A percentile compares a stretch with the other conserved stretches of the same genome.
Conservation (phyloP, 768 basidiomycete genomes). For the Calocybe indica region DNA sequence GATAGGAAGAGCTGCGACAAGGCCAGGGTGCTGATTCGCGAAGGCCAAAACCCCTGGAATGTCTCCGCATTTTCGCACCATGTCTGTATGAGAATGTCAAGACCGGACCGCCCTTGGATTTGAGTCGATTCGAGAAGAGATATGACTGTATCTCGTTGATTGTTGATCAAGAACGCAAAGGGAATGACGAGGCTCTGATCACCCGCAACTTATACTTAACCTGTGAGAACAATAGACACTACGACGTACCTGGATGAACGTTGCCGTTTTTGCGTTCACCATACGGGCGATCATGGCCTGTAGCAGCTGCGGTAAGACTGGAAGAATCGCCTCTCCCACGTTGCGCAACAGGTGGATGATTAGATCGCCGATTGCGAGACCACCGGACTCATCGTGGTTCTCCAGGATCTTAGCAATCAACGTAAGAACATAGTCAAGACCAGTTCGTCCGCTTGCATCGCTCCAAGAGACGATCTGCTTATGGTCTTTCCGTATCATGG, state of each 20-base stretch:
- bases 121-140: constrained; percentile 66
- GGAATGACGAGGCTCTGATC: constrained; percentile 81
- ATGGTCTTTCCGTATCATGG: constrained; percentile 83
- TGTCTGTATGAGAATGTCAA: constrained; percentile 85
- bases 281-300: constrained; percentile 81
- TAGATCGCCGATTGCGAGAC: constrained; percentile 89
- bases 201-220: background rate
- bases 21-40: constrained; percentile 79
- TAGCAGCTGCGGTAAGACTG: constrained; percentile 83
- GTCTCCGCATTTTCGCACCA: constrained; percentile 96
- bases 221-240: background rate
- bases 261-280: constrained; percentile 80
- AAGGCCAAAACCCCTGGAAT: constrained; percentile 94
- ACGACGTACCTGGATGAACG: constrained; percentile 73
- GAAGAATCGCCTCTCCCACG: constrained; percentile 72
- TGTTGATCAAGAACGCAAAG: constrained; percentile 89
- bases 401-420: constrained; percentile 76
- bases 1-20: constrained; percentile 68
- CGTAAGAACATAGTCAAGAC: constrained; percentile 68
- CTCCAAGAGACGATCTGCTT: constrained; percentile 76
- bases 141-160: constrained; percentile 77
- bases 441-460: constrained; percentile 59
- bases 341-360: constrained; percentile 88
- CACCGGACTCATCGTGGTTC: constrained; percentile 84
- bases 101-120: constrained; percentile 53